Base-by-base conservation (phyloP, 1,139 yeast genomes). In the Yamadazyma diddensiae region DNA sequence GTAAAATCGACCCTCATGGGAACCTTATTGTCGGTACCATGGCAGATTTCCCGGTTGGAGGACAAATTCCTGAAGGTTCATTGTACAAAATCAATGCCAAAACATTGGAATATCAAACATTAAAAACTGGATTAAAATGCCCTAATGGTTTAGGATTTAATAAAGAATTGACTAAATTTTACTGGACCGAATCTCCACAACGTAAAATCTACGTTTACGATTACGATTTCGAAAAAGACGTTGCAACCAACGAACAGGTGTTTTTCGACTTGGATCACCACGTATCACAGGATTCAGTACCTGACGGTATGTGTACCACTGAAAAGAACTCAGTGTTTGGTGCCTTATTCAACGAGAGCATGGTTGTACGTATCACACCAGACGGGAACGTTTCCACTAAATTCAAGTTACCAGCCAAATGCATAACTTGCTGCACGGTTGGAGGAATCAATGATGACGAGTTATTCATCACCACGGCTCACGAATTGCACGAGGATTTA, bases 71-170 rank as follows among this genome's bases (percentile, higher is more conserved):
- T 1, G 68, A 64, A 30, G 82, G 81, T 0, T 53, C 52, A 26
- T 53, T 75, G 39, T 73, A 65, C 50, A 55, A 70, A 22, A 54
- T 72, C 28, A 49, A 59, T 33, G 52, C 62, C 24, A 49, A 60
- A n/a, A 64, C 61, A 32, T 50, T 65, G 40, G 39, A 55, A 15
- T 45, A 62, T 15, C 54, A 57, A 20, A 45, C 55, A 19, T 59
- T 70, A 66, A 41, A 57, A 10, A 52, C 52, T 46, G 52, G 62
- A 16, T 57, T 71, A 23, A 54, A 55, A 24, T 81, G 83, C 37
- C 73, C 92, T 14, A 88, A 88, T 51, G 95, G 96, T n/a, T 67
- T 88, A 45, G 84, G 82, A 20, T 90, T 87, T 72, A 62, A 69
- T 26, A 55, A 57, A 26, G 75, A 70, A 34, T 65, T 69, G 8